A percentile compares a stretch with the other conserved stretches of the same genome.
These are phyloP conservation scores for Aegilops sharonensis DNA, from an alignment of 176 grass and related monocot species.

Conservation along the genomic window DNA sequence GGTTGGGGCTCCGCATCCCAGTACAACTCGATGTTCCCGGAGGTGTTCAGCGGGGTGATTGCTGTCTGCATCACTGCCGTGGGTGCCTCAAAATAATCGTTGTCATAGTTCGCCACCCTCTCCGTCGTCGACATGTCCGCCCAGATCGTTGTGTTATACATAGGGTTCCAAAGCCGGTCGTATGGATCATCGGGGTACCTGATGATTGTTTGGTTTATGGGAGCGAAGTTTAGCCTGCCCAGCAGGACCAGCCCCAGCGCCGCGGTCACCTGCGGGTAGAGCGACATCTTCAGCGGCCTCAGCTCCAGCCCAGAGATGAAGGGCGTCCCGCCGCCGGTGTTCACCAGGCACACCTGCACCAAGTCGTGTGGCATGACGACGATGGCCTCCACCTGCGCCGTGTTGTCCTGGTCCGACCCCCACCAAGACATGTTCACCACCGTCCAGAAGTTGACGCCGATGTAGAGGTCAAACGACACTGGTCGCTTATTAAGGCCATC, in stretches of 20 bases:
- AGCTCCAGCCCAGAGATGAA: slow-evolving; percentile 31
- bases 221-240: neutral
- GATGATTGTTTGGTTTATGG: too few species aligned
- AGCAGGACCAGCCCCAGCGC: slow-evolving; percentile 30
- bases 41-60: too few species aligned
- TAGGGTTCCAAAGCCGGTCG: too few species aligned
- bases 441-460: slow-evolving; percentile 38
- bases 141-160: too few species aligned
- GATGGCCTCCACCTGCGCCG: slow-evolving; percentile 2
- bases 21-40: too few species aligned
- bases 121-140: too few species aligned
- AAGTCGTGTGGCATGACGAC: neutral
- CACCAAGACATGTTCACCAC: slow-evolving; percentile 30
- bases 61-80: too few species aligned
- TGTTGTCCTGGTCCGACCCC: neutral
- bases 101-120: too few species aligned
- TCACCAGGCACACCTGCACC: neutral
- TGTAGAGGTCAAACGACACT: neutral
- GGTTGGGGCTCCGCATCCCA: too few species aligned
- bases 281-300: slow-evolving; percentile 38
- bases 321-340: neutral
- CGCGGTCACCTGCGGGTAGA: slow-evolving; percentile 21
- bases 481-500: neutral
- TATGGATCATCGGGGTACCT: too few species aligned
- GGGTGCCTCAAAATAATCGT: rapidly evolving